A percentile compares a stretch with the other conserved stretches of the same genome.
Evolutionary conservation across 495 filamentous ascomycete species (phyloP).

Genomic region (Geoglossum glabrum): DNA sequence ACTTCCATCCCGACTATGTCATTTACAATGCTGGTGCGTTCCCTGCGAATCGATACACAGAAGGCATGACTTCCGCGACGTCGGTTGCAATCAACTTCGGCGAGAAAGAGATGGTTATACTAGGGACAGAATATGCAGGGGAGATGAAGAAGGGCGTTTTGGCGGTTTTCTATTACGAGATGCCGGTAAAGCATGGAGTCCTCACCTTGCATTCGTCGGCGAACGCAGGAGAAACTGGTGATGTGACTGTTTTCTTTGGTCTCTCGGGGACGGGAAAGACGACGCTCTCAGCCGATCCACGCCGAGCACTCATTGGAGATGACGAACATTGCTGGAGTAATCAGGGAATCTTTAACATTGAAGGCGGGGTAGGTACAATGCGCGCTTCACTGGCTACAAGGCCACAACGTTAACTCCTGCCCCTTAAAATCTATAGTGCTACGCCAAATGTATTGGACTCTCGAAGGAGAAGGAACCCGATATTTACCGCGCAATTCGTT

Average conservation of each 20-base stretch:
- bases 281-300: constrained; percentile 88
- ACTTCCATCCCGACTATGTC: constrained; percentile 97
- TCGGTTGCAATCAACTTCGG: constrained; percentile 77
- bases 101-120: constrained; percentile 92
- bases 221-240: constrained; percentile 70
- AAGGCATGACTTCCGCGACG: constrained; percentile 90
- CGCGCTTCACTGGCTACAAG: not conserved
- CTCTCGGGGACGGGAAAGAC: constrained; percentile 98
- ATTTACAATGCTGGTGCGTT: constrained; percentile 99
- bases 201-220: constrained; percentile 90
- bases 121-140: constrained; percentile 96
- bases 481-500: constrained; percentile 91
- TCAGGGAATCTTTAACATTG: constrained; percentile 94
- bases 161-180: constrained; percentile 98
- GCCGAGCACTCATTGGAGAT: constrained; percentile 89
- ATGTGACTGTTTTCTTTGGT: constrained; percentile 99
- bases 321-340: constrained; percentile 99
- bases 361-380: constrained; percentile 43
- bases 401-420: not conserved
- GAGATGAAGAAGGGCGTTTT: constrained; percentile 99
- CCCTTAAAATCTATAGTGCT: constrained; percentile 38
- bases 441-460: constrained; percentile 95
- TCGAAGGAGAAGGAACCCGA: constrained; percentile 98
- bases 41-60: constrained; percentile 94
- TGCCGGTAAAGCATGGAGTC: constrained; percentile 98